Evolutionary conservation across 768 basidiomycete genomes (phyloP), one percentile per base, ranked within the genome.

Genomic region (Termitomyces sp.): DNA sequence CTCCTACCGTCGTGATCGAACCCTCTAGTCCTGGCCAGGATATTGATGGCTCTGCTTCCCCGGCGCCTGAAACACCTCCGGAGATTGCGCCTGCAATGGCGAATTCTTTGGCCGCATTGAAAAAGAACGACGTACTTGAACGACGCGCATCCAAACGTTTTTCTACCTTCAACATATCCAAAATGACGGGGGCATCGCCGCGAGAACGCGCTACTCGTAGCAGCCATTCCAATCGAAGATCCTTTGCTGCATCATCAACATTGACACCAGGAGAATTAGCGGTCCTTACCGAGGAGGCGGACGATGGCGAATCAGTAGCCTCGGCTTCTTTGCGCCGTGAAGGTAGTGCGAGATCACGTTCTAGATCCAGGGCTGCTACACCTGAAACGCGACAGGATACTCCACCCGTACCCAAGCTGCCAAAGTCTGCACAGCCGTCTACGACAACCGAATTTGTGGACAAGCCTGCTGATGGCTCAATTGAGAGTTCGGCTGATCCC

Each of bases 91-190:
- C 89, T 37, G 88, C 83, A 0, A 84, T 91, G 26, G 90, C 89
- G 52, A 84, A 84, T 66, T 89, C 92, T 5, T 81, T 98, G 10
- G 93, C 92, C 7, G 94, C 94, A 8, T 79, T 99, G 46, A 89
- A 95, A 72, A 86, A 89, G 65, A 87, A 84, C 51, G 94, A 95
- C 63, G 82, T 86, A 0, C 81, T 98, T 39, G 93, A 95, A 65
- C 85, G 96, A 22, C 82, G 96, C 46, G 96, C 96, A 18, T 95
- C 92, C 22, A 98, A 98, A 69, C 90, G 97, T 0, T 98, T 95
- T 74, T 97, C 95, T 43, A 87, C 88, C 1, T 98, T 96, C 69
- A 92, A 95, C 62, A 90, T 98, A 65, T 87, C 89, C 47, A 95
- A 95, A 75, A 95, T 98, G 88, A 88, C 93, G 3, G 86, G 87